A percentile compares a stretch with the other conserved stretches of the same genome.
Conservation (phyloP, 1,139 yeast species). For the Yamadazyma friedrichii region DNA sequence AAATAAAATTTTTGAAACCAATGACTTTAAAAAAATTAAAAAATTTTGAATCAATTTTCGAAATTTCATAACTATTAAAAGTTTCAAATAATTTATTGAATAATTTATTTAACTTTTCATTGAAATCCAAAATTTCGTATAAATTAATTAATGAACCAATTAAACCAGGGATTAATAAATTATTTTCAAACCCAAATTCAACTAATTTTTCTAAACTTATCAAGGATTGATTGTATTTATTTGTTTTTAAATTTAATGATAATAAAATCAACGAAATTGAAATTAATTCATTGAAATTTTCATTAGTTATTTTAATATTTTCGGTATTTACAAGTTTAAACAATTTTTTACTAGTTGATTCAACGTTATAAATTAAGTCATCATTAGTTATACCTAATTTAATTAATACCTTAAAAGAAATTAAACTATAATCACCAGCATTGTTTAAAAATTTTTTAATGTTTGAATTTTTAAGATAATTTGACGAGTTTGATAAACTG, state of each 20-base stretch:
- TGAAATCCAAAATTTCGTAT: conserved; percentile 37
- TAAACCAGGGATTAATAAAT: conserved; percentile 36
- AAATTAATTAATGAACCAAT: conserved; percentile 46
- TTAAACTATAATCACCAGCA: conserved; percentile 34
- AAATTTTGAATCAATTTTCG: conserved; percentile 21
- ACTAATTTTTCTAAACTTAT: conserved; percentile 38
- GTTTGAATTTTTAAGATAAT: conserved; percentile 22
- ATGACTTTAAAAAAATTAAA: conserved; percentile 45
- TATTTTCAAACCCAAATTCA: conserved; percentile 15
- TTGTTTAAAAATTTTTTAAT: conserved; percentile 18
- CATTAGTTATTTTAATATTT: conserved; percentile 4
- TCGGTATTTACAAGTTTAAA: conserved; percentile 20
- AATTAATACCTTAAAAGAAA: conserved; percentile 29
- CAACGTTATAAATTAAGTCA: conserved; percentile 22
- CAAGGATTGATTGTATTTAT: conserved; percentile 46
- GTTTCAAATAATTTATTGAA: conserved; percentile 20
- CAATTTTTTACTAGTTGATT: conserved; percentile 23
- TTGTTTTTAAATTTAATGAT: conserved; percentile 38
- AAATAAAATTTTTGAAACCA: conserved; percentile 45
- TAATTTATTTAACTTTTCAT: conserved; percentile 23
- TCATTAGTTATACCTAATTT: conserved; percentile 27
- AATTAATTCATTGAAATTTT: conserved; percentile 20
- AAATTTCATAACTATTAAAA: conserved; percentile 13
- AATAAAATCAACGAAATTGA: conserved; percentile 45
- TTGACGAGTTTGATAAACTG: conserved; percentile 29